Conservation (phyloP, 495 filamentous ascomycete genomes). For the Coniosporium apollinis region DNA sequence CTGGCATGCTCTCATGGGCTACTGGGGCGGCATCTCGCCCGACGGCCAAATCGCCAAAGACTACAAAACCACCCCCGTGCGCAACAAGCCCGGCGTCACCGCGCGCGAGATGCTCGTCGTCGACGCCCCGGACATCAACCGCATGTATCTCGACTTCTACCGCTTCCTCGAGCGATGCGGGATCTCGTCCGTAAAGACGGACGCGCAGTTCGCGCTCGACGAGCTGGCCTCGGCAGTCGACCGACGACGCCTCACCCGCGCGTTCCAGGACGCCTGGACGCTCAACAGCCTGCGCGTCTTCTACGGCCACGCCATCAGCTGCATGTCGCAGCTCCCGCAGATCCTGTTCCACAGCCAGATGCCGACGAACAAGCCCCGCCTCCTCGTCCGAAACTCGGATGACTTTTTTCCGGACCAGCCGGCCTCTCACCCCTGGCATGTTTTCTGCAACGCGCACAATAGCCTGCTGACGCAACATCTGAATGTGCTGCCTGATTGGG, state of each 20-base stretch:
- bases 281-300: slow-evolving; percentile 63
- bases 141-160: slow-evolving; percentile 89
- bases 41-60: slow-evolving; percentile 50
- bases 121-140: slow-evolving; percentile 48
- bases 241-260: slow-evolving; percentile 46
- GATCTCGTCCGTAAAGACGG: slow-evolving; percentile 75
- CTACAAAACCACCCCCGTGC: slow-evolving; percentile 63
- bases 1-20: slow-evolving; percentile 81
- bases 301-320: slow-evolving; percentile 60
- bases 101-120: slow-evolving; percentile 58
- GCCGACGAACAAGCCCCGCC: slow-evolving; percentile 47
- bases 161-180: slow-evolving; percentile 50
- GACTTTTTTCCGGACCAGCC: slow-evolving; percentile 80
- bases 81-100: slow-evolving; percentile 32
- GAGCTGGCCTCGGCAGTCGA: slow-evolving; percentile 47
- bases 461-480: slow-evolving; percentile 59
- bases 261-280: slow-evolving; percentile 80
- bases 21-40: slow-evolving; percentile 80
- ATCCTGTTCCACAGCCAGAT: slow-evolving; percentile 72
- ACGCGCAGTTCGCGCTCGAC: slow-evolving; percentile 78
- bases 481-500: slow-evolving; percentile 82
- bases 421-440: slow-evolving; percentile 76
- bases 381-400: slow-evolving; percentile 73
- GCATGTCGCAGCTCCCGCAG: slow-evolving; percentile 79
- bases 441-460: slow-evolving; percentile 89